A percentile compares a stretch with the other conserved stretches of the same genome.
phyloP scores from a whole-genome alignment of 2,329 filamentous ascomycete species.

The Akanthomyces muscarius region DNA sequence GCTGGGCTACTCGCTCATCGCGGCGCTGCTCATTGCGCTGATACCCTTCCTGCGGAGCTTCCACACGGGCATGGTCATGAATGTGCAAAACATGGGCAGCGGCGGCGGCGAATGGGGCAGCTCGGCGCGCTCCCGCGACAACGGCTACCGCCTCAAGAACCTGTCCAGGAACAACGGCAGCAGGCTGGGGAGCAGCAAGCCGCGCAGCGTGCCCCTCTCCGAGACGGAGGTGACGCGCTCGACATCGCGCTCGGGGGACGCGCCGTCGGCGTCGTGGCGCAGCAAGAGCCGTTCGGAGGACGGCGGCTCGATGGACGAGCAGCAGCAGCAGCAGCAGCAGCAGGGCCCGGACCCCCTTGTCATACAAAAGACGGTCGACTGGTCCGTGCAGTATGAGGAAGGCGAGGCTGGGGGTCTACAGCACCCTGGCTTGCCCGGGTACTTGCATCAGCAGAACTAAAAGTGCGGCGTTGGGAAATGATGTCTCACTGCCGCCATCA shows the following conservation, averaged over 20 bases:
- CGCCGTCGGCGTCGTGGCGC: neutral
- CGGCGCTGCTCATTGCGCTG: constrained; percentile 23
- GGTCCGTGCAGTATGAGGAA: constrained; percentile 15
- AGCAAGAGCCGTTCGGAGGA: constrained; percentile 9
- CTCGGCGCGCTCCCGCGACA: constrained; percentile 10
- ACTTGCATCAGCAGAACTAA: neutral
- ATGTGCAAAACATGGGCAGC: constrained; percentile 12
- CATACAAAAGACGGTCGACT: constrained; percentile 17
- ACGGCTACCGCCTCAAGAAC: constrained; percentile 8
- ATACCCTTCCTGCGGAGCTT: constrained; percentile 24
- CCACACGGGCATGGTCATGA: constrained; percentile 18
- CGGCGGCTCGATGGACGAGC: neutral
- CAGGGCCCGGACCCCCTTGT: neutral
- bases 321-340: neutral
- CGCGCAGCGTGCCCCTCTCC: neutral
- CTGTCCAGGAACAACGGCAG: constrained; percentile 7
- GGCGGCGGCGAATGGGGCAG: constrained; percentile 6
- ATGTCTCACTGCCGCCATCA: too few species aligned
- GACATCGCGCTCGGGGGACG: neutral
- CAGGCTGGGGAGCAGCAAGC: neutral
- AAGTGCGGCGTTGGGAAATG: too few species aligned
- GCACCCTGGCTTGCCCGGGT: constrained; percentile 11
- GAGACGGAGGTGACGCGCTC: constrained; percentile 3
- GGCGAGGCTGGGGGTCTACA: constrained; percentile 3
- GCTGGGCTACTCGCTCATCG: constrained; percentile 22